Evolutionary conservation across 2,329 filamentous ascomycete species (phyloP).

Genomic region (Bipolaris oryzae): DNA sequence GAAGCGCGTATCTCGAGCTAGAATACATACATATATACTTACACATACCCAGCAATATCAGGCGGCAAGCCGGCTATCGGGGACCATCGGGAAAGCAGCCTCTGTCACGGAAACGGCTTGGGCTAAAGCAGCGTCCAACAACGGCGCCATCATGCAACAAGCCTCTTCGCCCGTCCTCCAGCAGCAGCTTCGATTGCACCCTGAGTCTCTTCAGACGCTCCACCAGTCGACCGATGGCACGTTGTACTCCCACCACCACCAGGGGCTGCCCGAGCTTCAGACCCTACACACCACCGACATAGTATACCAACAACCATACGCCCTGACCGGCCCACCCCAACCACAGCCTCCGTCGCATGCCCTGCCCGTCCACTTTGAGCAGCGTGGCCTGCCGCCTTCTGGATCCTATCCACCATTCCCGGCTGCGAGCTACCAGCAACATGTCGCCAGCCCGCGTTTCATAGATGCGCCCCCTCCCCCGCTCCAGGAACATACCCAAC

Average conservation of each 20-base stretch:
- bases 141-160: slow-evolving; percentile 34
- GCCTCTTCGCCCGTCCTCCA: slow-evolving; percentile 27
- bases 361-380: slow-evolving; percentile 43
- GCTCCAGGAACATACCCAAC: slow-evolving; percentile 22
- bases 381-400: slow-evolving; percentile 34
- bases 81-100: slow-evolving; percentile 6
- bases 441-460: slow-evolving; percentile 34
- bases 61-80: slow-evolving; percentile 5
- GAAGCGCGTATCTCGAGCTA: slow-evolving; percentile 1
- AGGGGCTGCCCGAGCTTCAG: slow-evolving; percentile 47
- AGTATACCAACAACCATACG: slow-evolving; percentile 30
- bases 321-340: slow-evolving; percentile 27
- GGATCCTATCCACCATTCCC: slow-evolving; percentile 30
- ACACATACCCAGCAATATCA: background rate
- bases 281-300: slow-evolving; percentile 46
- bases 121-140: slow-evolving; percentile 36
- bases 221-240: slow-evolving; percentile 38
- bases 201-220: slow-evolving; percentile 34
- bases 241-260: slow-evolving; percentile 25
- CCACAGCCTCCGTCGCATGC: slow-evolving; percentile 28
- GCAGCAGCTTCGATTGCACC: slow-evolving; percentile 33
- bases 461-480: slow-evolving; percentile 26
- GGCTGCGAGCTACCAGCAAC: slow-evolving; percentile 31
- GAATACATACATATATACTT: background rate
- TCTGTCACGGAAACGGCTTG: slow-evolving; percentile 12